phyloP scores from a whole-genome alignment of 805 yeast genomes.

The Suhomyces vadensis region DNA sequence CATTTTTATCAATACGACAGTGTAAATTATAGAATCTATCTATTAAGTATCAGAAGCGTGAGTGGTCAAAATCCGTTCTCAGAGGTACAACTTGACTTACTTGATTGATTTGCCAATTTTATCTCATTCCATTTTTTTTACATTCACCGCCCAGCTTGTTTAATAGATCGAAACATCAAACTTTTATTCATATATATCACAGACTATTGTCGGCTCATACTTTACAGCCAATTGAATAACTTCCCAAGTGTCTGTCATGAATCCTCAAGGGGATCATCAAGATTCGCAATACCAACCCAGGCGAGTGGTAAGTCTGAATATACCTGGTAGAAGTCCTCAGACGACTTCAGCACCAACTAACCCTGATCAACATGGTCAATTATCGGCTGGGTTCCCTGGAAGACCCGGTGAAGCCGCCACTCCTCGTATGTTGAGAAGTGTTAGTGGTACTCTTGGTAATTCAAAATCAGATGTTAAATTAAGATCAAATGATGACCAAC shows the following conservation, averaged over 20 bases:
- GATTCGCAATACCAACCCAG: constrained; percentile 9
- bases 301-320: constrained; percentile 7
- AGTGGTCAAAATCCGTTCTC: neutral
- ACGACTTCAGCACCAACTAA: neutral
- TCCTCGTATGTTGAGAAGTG: constrained; percentile 66
- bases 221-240: neutral
- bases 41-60: neutral
- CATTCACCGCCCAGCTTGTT: neutral
- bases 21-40: constrained; percentile 4
- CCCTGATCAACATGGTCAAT: neutral
- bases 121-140: neutral
- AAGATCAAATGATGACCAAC: constrained; percentile 13
- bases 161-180: neutral
- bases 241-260: constrained; percentile 4
- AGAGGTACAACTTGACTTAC: neutral
- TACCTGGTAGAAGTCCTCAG: constrained; percentile 4
- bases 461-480: constrained; percentile 11
- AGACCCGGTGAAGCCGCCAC: constrained; percentile 54
- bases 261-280: constrained; percentile 1
- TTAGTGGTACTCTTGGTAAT: constrained; percentile 40
- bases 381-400: neutral
- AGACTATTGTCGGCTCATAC: neutral
- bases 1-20: neutral
- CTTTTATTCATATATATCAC: neutral
- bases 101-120: neutral